Conservation (phyloP, 2,329 filamentous ascomycete genomes). For the Pyrenochaeta sp. region DNA sequence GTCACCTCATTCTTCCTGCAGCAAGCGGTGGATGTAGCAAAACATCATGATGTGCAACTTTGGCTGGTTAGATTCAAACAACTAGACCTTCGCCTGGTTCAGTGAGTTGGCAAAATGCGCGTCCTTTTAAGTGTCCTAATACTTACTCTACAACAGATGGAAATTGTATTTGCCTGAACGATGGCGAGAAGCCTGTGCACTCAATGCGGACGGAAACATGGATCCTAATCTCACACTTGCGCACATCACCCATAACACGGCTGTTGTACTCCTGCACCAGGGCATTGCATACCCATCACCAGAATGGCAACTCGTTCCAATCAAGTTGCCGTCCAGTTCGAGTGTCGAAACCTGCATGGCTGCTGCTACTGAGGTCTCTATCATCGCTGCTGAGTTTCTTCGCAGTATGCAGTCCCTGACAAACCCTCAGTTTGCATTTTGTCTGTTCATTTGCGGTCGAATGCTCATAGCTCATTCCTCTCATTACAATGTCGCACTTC, state of each 20-base stretch:
- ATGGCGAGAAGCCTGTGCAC: conserved; percentile 37
- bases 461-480: conserved; percentile 45
- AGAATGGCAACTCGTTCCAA: conserved; percentile 33
- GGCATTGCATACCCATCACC: conserved; percentile 41
- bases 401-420: conserved; percentile 32
- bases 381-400: conserved; percentile 34
- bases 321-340: conserved; percentile 27
- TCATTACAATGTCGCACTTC: conserved; percentile 42
- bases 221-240: conserved; percentile 39
- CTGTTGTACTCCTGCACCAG: conserved; percentile 37
- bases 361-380: conserved; percentile 32
- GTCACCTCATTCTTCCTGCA: conserved; percentile 49
- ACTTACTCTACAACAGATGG: conserved; percentile 1
- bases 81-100: conserved; percentile 41
- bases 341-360: conserved; percentile 34
- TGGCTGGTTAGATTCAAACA: conserved; percentile 48
- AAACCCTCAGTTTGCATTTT: conserved; percentile 46
- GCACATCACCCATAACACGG: conserved; percentile 41
- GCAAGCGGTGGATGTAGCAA: conserved; percentile 39
- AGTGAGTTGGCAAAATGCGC: conserved; percentile 14
- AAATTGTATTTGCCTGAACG: conserved; percentile 10
- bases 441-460: conserved; percentile 39
- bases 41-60: conserved; percentile 37
- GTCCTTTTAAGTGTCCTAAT: too few relatives aligned
- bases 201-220: conserved; percentile 49